Evolutionary conservation across 2,329 filamentous ascomycete genomes (phyloP).

Genomic region (Grosmannia penicillata): DNA sequence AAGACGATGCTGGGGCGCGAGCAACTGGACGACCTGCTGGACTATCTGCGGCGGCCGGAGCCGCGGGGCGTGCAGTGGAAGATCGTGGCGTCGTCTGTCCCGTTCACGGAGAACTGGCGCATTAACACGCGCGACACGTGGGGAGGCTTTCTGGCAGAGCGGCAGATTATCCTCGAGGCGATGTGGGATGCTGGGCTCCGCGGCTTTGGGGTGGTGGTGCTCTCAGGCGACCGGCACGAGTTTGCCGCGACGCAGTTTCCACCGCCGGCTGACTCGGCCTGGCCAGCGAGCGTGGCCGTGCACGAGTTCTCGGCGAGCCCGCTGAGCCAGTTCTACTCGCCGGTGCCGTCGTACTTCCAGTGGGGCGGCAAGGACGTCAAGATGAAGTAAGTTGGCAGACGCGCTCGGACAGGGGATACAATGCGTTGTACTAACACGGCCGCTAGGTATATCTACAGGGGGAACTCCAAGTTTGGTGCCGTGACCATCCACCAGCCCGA

Average conservation of each 20-base stretch:
- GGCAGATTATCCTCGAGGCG: slow-evolving; percentile 64
- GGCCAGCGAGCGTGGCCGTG: slow-evolving; percentile 50
- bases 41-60: slow-evolving; percentile 59
- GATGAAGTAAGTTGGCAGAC: slow-evolving; percentile 67
- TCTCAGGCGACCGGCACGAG: slow-evolving; percentile 92
- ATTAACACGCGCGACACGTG: slow-evolving; percentile 82
- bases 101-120: slow-evolving; percentile 96
- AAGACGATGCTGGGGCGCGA: slow-evolving; percentile 80
- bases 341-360: slow-evolving; percentile 70
- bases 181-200: slow-evolving; percentile 75
- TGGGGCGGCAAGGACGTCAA: slow-evolving; percentile 68
- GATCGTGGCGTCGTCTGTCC: slow-evolving; percentile 76
- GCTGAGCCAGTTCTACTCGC: slow-evolving; percentile 86
- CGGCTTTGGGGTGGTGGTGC: slow-evolving; percentile 63
- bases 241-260: slow-evolving; percentile 79
- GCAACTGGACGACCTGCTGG: slow-evolving; percentile 67
- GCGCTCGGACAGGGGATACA: no score
- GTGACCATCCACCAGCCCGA: slow-evolving; percentile 44
- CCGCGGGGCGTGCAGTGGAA: slow-evolving; percentile 80
- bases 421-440: no score
- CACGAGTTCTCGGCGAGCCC: slow-evolving; percentile 90
- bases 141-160: slow-evolving; percentile 79
- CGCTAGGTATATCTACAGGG: slow-evolving; percentile 59
- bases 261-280: slow-evolving; percentile 40
- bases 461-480: slow-evolving; percentile 78